phyloP scores from a whole-genome alignment of 108 stramenopile species.

The Epithemia pelagica region DNA sequence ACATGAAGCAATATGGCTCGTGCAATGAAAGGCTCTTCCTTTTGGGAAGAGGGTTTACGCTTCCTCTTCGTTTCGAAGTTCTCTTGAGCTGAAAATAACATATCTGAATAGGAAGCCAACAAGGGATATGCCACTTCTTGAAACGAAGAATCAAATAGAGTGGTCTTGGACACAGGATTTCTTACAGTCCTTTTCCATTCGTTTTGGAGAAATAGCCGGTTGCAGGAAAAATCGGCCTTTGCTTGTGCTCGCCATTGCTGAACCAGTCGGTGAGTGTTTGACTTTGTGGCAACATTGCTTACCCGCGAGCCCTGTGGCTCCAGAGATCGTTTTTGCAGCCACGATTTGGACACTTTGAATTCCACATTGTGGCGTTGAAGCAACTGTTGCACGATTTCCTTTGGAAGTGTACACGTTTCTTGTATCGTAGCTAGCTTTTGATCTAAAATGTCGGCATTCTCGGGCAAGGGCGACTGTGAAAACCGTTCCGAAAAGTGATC shows the following conservation, averaged over 20 bases:
- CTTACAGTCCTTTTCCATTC: constrained; percentile 33
- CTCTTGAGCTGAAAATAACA: constrained; percentile 41
- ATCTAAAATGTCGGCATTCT: neutral
- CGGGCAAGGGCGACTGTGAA: neutral
- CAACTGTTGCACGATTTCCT: neutral
- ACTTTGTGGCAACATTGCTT: neutral
- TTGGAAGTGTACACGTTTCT: neutral
- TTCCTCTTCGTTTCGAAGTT: constrained; percentile 15
- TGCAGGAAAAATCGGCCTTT: neutral
- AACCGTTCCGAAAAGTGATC: constrained; percentile 1
- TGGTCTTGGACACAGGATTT: constrained; percentile 14
- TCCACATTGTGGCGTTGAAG: neutral
- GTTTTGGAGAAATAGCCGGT: constrained; percentile 22
- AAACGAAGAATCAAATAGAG: neutral
- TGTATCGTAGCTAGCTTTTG: neutral
- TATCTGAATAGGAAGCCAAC: constrained; percentile 44
- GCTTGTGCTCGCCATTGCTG: neutral
- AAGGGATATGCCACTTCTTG: constrained; percentile 24
- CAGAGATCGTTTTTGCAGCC: neutral
- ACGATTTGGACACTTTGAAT: neutral
- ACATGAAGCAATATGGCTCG: constrained; percentile 37
- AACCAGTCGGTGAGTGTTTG: neutral
- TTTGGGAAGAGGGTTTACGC: constrained; percentile 35
- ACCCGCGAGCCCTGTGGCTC: no score
- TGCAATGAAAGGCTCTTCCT: neutral